Evolutionary conservation across 2,329 filamentous ascomycete species (phyloP), one percentile per base, ranked within the genome.

Genomic region (Pestalotiopsis sp.): DNA sequence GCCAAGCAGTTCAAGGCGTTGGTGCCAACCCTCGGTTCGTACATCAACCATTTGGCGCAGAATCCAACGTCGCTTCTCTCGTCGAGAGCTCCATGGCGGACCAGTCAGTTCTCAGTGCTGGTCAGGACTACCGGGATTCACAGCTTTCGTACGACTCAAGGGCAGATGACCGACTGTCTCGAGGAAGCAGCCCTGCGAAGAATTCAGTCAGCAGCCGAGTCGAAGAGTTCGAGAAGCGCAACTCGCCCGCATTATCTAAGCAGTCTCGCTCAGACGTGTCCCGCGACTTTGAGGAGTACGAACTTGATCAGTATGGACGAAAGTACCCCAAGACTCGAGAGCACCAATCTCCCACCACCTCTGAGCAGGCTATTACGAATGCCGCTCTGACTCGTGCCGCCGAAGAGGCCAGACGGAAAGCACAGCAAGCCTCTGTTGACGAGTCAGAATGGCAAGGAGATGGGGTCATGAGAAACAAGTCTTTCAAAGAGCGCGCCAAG

Each of bases 1-100:
- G 90, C 39, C 92, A 93, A 73, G 88, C 93, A 68, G 89, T 97
- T 31, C 89, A 88, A 38, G 89, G 88, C 23, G 82, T 94, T 61
- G 91, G 88, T 57, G 90, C 90, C 12, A 97, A 93, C 73, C 91
- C 94, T 2, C 87, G 93, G 72, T 91, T 94, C 75, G 87, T 97
- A 3, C 90, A 94, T 73, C 90, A 89, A 1, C 89, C 88, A 2
- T 77, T 90, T 41, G 93, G 88, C 2, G 90, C 97, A 0, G 95
- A 98, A 79, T 98, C 95, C 14, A 93, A 92, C 11, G 95, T 98
- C 12, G 95, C 95, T 7, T 98, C 95, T 17, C 84, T 98, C 6
- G 83, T 91, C 1, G 92, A 96, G 74, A 93, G 94, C 20, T 95
- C 94, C 0, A 83, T 87, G 79, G 78, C 89, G 17, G 87, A 89